Evolutionary conservation across 805 yeast species (phyloP), one percentile per base, ranked within the genome.

Genomic region (Sugiyamaella mastotermitis): DNA sequence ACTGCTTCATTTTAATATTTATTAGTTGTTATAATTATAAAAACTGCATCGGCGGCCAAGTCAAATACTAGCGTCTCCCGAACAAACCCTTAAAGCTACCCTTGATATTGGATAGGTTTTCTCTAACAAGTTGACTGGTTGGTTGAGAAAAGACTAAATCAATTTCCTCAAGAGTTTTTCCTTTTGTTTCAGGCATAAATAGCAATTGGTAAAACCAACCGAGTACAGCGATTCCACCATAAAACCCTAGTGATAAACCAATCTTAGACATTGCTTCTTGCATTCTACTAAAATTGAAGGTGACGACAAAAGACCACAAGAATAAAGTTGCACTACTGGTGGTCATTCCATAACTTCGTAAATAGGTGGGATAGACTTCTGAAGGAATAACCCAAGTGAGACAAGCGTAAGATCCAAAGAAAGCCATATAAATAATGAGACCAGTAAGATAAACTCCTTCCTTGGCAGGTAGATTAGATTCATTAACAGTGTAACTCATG

Each of bases 351-450:
- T 72, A 61, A 11, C 79, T 68, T 61, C 84, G 72, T 30, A 78
- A 66, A 40, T 71, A 68, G 45, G 74, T 61, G 26, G 74, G 74
- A 53, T 72, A 78, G n/a, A 73, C 70, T 53, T 78, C 83, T 4
- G 83, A 68, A 1, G 84, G 84, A 43, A 75, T 56, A 21, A 78
- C 82, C 84, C 83, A 78, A 1, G 83, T 76, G 51, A 78, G 65
- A 47, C 78, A 71, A 13, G 83, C 74, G 50, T 78, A 78, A 6
- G 79, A 66, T 40, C 83, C 85, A 42, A 78, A 78, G 68, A 76
- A 76, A 37, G 69, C 71, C 76, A 74, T 74, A 61, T 78, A 78
- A 15, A 78, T 55, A 38, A 78, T 74, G 48, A 78, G 64, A 46
- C 84, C 84, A 0, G 81, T 66, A 41, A 78, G 58, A 57, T 76